Evolutionary conservation across 176 grass and related monocot genomes (phyloP), one percentile per base, ranked within the genome.

Genomic region (Phragmites australis): DNA sequence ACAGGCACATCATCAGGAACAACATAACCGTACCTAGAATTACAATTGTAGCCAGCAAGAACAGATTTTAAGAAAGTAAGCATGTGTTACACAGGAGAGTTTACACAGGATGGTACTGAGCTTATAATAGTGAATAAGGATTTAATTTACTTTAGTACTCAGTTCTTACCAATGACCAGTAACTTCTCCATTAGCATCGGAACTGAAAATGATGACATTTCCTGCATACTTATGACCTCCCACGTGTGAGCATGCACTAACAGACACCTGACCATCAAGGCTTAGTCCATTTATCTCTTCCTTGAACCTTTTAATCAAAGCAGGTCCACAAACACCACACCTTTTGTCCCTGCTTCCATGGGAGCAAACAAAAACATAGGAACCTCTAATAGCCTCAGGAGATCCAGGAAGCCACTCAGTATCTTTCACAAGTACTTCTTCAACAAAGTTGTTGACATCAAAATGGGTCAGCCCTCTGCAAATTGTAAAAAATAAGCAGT

Each of bases 181-280:
- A 25, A 95, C 82, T 70, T 91, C 96, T 70, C 88, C 90, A 68
- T 81, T 84, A 2, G 63, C 62, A 85, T 70, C 68, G 49, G 83
- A 72, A 53, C 84, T 90, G 75, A 93, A 99, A 85, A 99, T 93
- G 56, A 99, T 90, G 40, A 99, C 86, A 69, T 99, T 99, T 86
- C 93, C 96, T 76, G 96, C 96, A 81, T 99, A 99, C 47, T 99
- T 95, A 81, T 99, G 96, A 45, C 96, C 93, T 72, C 96, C 96
- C 79, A 99, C 83, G 2, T 99, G 96, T 61, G 96, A 95, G 66
- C 96, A 93, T 75, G 83, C 89, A 72, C 88, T 99, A 74, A 95
- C 84, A 84, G 82, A 63, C 65, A 99, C 88, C 70, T 95, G 77
- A 68, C 77, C 84, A 46, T 79, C 52, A 56, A 99, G 90, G 53